Evolutionary conservation across 2,329 filamentous ascomycete species (phyloP).

Genomic region (Aureobasidium mangrovei): DNA sequence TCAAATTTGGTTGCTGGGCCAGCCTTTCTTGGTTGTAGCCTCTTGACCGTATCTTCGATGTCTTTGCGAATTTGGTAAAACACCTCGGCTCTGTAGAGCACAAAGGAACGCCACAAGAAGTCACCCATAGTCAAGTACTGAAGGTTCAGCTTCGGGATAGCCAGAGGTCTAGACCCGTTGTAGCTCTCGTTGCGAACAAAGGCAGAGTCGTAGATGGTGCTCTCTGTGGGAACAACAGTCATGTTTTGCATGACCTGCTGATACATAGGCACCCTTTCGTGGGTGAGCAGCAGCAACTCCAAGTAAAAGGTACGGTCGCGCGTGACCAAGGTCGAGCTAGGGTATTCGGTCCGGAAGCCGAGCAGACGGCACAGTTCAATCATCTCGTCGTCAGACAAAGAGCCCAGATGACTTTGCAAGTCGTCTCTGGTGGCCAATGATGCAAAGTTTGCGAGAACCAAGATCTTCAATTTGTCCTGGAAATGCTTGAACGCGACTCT

Average conservation of each 20-base stretch:
- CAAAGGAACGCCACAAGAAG: constrained; percentile 90
- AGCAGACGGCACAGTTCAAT: constrained; percentile 59
- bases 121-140: constrained; percentile 93
- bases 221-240: constrained; percentile 75
- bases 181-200: constrained; percentile 78
- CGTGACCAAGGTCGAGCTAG: constrained; percentile 56
- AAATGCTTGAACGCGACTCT: constrained; percentile 70
- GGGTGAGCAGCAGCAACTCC: constrained; percentile 65
- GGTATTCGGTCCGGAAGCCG: constrained; percentile 75
- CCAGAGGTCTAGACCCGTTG: constrained; percentile 76
- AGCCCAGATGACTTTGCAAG: constrained; percentile 63
- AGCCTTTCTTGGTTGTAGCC: constrained; percentile 61
- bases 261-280: constrained; percentile 73
- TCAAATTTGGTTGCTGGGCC: constrained; percentile 63
- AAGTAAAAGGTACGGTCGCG: constrained; percentile 56
- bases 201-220: constrained; percentile 66
- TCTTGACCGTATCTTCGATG: constrained; percentile 71
- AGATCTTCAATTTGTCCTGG: constrained; percentile 79
- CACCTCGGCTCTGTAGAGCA: constrained; percentile 79
- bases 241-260: constrained; percentile 67
- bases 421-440: constrained; percentile 75
- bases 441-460: constrained; percentile 87
- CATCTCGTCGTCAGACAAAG: constrained; percentile 67
- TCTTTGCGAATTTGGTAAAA: constrained; percentile 93
- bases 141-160: constrained; percentile 87